These are phyloP conservation scores for Torulaspora delbrueckii DNA, from an alignment of 805 yeast species.

Conservation along the genomic window DNA sequence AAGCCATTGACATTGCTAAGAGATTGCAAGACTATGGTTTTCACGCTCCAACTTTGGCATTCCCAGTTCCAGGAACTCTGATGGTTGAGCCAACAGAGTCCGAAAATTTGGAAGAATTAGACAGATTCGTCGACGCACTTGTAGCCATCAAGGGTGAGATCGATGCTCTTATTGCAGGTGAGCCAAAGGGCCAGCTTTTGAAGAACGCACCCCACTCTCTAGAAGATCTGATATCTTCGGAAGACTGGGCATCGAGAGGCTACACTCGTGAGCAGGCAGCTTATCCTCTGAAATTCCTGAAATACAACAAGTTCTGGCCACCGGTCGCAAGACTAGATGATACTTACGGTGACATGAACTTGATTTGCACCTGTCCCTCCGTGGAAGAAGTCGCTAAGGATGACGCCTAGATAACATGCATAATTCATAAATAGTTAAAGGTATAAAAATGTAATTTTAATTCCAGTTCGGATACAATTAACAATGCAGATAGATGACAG, in stretches of 20 bases:
- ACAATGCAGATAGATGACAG: too few species aligned
- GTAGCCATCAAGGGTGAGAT: slow-evolving; percentile 81
- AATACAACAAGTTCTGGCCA: slow-evolving; percentile 87
- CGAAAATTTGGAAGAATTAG: slow-evolving; percentile 81
- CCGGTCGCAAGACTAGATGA: slow-evolving; percentile 89
- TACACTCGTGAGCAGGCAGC: slow-evolving; percentile 93
- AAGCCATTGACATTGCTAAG: slow-evolving; percentile 95
- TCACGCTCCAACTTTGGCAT: slow-evolving; percentile 98
- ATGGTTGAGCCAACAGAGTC: slow-evolving; percentile 99
- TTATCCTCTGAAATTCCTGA: slow-evolving; percentile 75
- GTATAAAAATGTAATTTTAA: neutral
- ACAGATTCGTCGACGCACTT: slow-evolving; percentile 85
- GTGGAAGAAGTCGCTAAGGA: slow-evolving; percentile 63
- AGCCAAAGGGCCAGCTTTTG: slow-evolving; percentile 61
- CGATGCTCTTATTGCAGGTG: slow-evolving; percentile 60
- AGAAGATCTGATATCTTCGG: slow-evolving; percentile 61
- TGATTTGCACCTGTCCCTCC: slow-evolving; percentile 89
- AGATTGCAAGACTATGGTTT: slow-evolving; percentile 96
- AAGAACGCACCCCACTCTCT: slow-evolving; percentile 92
- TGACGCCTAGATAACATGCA: slow-evolving; percentile 1
- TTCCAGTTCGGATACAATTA: neutral
- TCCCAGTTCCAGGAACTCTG: slow-evolving; percentile 96
- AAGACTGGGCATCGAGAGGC: slow-evolving; percentile 78
- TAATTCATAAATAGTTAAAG: slow-evolving; percentile 2
- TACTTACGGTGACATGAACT: slow-evolving; percentile 87